Conservation (phyloP, 306 rosid species). For the Luffa acutangula region DNA sequence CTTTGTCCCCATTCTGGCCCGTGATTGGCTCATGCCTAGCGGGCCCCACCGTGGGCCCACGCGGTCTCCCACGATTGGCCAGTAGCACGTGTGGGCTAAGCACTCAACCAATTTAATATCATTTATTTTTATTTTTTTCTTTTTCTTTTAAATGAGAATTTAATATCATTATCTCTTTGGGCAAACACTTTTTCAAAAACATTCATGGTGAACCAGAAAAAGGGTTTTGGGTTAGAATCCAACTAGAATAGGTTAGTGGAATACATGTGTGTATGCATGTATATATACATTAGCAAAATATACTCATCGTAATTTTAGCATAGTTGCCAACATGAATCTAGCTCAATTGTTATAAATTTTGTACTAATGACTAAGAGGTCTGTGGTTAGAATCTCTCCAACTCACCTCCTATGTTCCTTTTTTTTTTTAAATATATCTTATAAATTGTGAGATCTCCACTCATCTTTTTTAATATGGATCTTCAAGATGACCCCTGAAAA, state of each 20-base stretch:
- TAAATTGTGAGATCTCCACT: too few relatives aligned
- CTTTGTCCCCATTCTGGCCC: constrained; percentile 6
- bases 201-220: neutral
- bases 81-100: constrained; percentile 8
- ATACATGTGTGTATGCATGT: too few relatives aligned
- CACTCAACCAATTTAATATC: constrained; percentile 4
- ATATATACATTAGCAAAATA: too few relatives aligned
- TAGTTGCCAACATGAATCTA: too few relatives aligned
- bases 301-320: too few relatives aligned
- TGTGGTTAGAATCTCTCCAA: too few relatives aligned
- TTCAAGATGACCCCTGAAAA: too few relatives aligned
- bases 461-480: too few relatives aligned
- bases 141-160: neutral
- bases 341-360: too few relatives aligned
- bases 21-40: constrained; percentile 9
- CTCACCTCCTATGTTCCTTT: too few relatives aligned
- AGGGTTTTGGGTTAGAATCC: neutral
- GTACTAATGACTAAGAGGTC: too few relatives aligned
- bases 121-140: neutral
- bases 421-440: too few relatives aligned
- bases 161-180: constrained; percentile 1
- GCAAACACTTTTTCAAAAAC: neutral
- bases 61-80: constrained; percentile 5
- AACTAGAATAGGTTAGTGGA: neutral
- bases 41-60: neutral